Percentiles rank a stretch among this genome's conserved stretches.
These are phyloP conservation scores for Suhomyces sp. DNA, from an alignment of 805 yeast species.

Conservation along the genomic window DNA sequence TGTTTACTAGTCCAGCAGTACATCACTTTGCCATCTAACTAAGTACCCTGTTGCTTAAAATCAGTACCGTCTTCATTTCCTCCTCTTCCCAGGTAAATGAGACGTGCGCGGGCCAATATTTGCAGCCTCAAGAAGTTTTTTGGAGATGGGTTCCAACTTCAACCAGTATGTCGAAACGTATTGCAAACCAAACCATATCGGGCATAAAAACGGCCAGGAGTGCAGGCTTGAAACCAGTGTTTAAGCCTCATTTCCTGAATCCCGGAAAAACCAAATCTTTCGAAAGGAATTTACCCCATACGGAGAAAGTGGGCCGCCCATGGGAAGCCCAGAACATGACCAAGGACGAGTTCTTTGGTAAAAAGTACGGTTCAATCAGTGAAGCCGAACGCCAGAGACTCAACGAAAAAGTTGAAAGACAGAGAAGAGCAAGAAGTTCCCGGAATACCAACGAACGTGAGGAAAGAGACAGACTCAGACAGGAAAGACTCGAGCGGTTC, in stretches of 20 bases:
- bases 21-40: too few species aligned
- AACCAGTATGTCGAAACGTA: not conserved
- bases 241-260: slow-evolving; percentile 11
- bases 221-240: slow-evolving; percentile 3
- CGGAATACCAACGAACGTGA: slow-evolving; percentile 19
- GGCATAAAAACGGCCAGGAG: not conserved
- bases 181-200: not conserved
- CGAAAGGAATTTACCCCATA: slow-evolving; percentile 25
- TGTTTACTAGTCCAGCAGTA: too few species aligned
- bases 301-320: slow-evolving; percentile 20
- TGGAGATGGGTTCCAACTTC: not conserved
- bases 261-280: slow-evolving; percentile 13
- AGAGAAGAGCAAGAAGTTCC: slow-evolving; percentile 24
- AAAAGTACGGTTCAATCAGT: slow-evolving; percentile 33
- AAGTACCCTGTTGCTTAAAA: too few species aligned
- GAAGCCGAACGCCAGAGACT: slow-evolving; percentile 24
- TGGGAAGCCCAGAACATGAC: slow-evolving; percentile 38
- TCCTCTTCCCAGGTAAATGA: too few species aligned
- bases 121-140: not conserved
- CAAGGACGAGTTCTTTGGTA: slow-evolving; percentile 38
- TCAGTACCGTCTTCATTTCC: too few species aligned
- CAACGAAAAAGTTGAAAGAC: slow-evolving; percentile 32
- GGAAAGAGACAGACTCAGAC: slow-evolving; percentile 7
- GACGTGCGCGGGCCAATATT: not conserved
- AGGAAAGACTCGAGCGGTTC: slow-evolving; percentile 1